Conservation (phyloP, 257 asterid genomes). For the Salvia splendens region DNA sequence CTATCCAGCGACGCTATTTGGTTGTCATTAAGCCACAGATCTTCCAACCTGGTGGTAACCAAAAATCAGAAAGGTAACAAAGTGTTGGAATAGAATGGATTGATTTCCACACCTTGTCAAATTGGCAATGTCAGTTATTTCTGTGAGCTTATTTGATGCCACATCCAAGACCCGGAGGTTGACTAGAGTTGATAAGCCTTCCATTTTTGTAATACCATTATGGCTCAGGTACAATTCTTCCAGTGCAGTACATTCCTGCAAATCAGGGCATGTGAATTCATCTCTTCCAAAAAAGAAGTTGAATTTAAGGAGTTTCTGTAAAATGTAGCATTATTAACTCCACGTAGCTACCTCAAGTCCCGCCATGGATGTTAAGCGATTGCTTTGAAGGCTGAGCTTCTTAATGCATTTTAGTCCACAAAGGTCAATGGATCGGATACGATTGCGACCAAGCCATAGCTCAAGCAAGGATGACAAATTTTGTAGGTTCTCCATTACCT, state of each 20-base stretch:
- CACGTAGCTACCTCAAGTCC: constrained; percentile 77
- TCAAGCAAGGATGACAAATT: constrained; percentile 70
- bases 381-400: too few relatives aligned
- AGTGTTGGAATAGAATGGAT: too few relatives aligned
- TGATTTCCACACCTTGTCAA: constrained; percentile 56
- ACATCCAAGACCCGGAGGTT: constrained; percentile 92
- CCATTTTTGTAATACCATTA: constrained; percentile 88
- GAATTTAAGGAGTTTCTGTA: neutral
- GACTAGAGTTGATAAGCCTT: constrained; percentile 76
- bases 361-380: constrained; percentile 73
- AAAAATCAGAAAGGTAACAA: constrained; percentile 32
- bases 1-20: constrained; percentile 67
- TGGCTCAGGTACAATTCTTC: constrained; percentile 98
- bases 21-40: constrained; percentile 96
- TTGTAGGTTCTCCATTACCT: constrained; percentile 88
- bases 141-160: constrained; percentile 84
- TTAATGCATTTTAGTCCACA: constrained; percentile 92
- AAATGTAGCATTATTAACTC: constrained; percentile 22
- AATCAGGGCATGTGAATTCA: constrained; percentile 24
- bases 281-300: neutral
- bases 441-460: constrained; percentile 97
- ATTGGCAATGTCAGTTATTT: constrained; percentile 60
- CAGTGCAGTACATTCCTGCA: constrained; percentile 81
- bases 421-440: constrained; percentile 72
- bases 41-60: constrained; percentile 81